Percentiles rank a stretch among this genome's conserved stretches.
These are phyloP conservation scores for peach (Prunus persica) DNA, from an alignment of 306 rosid species.

Conservation along the genomic window DNA sequence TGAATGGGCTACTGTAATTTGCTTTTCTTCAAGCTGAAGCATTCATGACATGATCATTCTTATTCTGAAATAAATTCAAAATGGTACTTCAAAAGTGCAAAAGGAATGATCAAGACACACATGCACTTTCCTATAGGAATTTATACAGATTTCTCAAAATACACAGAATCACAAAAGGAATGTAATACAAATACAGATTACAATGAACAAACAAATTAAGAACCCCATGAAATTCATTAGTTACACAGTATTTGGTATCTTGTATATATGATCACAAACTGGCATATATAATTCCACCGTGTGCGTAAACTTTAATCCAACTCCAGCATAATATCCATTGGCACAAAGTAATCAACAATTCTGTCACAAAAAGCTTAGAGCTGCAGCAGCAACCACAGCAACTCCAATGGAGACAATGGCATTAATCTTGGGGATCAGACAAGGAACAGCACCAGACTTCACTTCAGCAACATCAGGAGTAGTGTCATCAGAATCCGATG, in stretches of 20 bases:
- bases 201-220: neutral
- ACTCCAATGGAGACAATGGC: conserved; percentile 24
- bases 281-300: neutral
- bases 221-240: neutral
- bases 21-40: neutral
- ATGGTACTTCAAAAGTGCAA: neutral
- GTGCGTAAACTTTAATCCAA: neutral
- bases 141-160: neutral
- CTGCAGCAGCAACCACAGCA: conserved; percentile 25
- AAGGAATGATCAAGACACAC: neutral
- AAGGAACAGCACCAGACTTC: conserved; percentile 32
- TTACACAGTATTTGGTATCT: neutral
- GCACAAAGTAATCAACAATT: neutral
- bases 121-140: no score
- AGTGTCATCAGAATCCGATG: neutral
- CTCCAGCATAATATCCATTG: neutral
- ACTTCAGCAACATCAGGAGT: conserved; percentile 8
- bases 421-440: conserved; percentile 7
- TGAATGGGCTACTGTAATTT: no score
- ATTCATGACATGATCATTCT: neutral
- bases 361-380: conserved; percentile 15
- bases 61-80: no score
- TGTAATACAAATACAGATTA: neutral
- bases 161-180: neutral
- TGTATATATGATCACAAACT: neutral